These are phyloP conservation scores for Beauveria australis DNA, from an alignment of 2,329 filamentous ascomycete species.

Conservation along the genomic window DNA sequence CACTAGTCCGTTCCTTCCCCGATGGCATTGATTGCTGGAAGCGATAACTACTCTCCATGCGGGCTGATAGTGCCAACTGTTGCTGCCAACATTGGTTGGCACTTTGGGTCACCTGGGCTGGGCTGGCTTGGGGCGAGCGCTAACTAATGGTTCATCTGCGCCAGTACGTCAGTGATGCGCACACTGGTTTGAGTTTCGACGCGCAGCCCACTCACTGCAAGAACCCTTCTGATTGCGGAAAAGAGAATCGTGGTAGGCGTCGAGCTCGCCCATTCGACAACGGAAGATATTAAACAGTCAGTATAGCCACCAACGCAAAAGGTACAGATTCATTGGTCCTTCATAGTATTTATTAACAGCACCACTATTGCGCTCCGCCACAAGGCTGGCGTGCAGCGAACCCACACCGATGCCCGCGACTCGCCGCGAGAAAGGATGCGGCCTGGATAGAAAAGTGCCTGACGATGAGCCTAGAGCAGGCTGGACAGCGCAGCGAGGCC, in stretches of 20 bases:
- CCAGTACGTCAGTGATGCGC: not conserved
- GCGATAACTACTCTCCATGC: not conserved
- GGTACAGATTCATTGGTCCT: not conserved
- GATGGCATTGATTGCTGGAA: not conserved
- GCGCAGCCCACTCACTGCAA: not conserved
- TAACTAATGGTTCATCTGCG: not conserved
- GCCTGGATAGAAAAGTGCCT: conserved; percentile 4
- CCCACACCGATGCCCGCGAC: not conserved
- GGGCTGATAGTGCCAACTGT: not conserved
- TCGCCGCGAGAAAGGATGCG: not conserved
- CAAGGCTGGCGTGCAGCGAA: conserved; percentile 2
- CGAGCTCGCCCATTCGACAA: not conserved
- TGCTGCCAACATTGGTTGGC: not conserved
- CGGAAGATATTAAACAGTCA: not conserved
- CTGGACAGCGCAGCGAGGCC: not conserved
- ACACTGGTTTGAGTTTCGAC: not conserved
- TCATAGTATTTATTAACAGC: not conserved
- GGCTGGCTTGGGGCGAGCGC: conserved; percentile 4
- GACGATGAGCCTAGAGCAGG: conserved; percentile 2
- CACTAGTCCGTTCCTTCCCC: not conserved
- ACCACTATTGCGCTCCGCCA: conserved; percentile 6
- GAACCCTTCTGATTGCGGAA: not conserved
- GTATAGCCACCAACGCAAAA: conserved; percentile 2
- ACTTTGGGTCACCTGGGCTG: not conserved
- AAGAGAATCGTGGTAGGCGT: not conserved